A percentile compares a stretch with the other conserved stretches of the same genome.
phyloP scores from a whole-genome alignment of 192 early-diverging fungal genomes.

The Linnemannia schmuckeri region DNA sequence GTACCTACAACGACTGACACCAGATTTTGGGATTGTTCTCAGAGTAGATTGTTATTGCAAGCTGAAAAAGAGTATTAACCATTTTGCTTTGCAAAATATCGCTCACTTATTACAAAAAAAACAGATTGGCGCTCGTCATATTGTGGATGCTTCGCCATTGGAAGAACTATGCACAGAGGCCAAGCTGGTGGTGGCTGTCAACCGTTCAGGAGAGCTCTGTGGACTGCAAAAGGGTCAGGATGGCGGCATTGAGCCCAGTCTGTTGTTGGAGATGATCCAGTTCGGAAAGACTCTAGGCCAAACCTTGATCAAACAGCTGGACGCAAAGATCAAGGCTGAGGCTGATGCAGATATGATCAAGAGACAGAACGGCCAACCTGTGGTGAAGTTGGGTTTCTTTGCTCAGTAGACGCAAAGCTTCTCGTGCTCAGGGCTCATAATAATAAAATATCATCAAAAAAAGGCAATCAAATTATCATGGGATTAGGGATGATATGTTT shows the following conservation, averaged over 20 bases:
- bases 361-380: constrained; percentile 55
- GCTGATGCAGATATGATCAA: constrained; percentile 58
- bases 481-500: neutral
- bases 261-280: constrained; percentile 85
- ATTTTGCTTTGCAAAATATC: neutral
- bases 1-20: constrained; percentile 44
- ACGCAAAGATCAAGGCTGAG: constrained; percentile 63
- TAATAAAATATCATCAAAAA: constrained; percentile 6
- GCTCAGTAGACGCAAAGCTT: constrained; percentile 39
- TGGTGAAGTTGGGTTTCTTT: constrained; percentile 72
- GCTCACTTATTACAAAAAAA: neutral
- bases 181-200: constrained; percentile 84
- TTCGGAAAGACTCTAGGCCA: constrained; percentile 62
- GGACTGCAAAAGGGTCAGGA: constrained; percentile 86
- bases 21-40: neutral
- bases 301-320: constrained; percentile 62
- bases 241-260: constrained; percentile 82
- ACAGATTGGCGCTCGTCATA: constrained; percentile 85
- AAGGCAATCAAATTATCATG: neutral
- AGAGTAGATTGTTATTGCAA: neutral
- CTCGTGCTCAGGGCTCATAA: neutral
- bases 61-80: neutral
- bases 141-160: constrained; percentile 89
- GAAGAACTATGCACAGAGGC: constrained; percentile 93
- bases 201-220: constrained; percentile 84